Base-by-base conservation (phyloP, 116 monocot genomes). In the Phalaenopsis hybrid region DNA sequence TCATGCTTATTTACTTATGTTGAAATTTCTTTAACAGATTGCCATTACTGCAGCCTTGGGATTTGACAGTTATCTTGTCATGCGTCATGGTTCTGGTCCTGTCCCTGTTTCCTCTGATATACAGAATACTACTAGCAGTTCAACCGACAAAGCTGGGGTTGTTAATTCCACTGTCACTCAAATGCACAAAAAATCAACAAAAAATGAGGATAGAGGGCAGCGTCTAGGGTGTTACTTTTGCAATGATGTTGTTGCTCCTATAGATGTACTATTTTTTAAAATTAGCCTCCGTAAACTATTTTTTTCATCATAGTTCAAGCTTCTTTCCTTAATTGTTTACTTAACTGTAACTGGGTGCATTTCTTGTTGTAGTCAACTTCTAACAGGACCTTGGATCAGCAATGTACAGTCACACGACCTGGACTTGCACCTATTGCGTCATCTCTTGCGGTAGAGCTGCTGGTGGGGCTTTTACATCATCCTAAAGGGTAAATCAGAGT, bases 171-270 rank as follows among this genome's bases (percentile, higher is more conserved):
- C 78, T 31, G 23, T 21, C 80, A 67, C 82, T 44, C 55, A 87
- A 31, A 83, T 86, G 57, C 85, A 85, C 17, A 86, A 51, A 10
- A 83, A 81, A 70, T 84, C 87, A 52, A 75, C 78, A 67, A 65
- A 44, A 74, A 76, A 78, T 81, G 88, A 77, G 41, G 57, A 83
- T 80, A 45, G 51, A 49, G 69, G 52, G 37, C 85, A n/a, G 49
- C 89, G 93, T n/a, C 61, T 98, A 34, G 98, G 98, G 41, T 98
- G 98, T 82, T 98, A 95, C 83, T 98, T 98, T 84, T 98, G 98
- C 89, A 95, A 83, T 85, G 98, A 98, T 84, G 95, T 98, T 57
- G 92, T 98, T 85, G 98, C 98, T 85, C 95, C 98, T 45, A 85
- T 92, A n/a, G 95, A 98, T 90, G 98, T 98, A 93, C 87, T 80